Evolutionary conservation across 148 eudicot genomes (phyloP).

Genomic region (Diospyros kaki): DNA sequence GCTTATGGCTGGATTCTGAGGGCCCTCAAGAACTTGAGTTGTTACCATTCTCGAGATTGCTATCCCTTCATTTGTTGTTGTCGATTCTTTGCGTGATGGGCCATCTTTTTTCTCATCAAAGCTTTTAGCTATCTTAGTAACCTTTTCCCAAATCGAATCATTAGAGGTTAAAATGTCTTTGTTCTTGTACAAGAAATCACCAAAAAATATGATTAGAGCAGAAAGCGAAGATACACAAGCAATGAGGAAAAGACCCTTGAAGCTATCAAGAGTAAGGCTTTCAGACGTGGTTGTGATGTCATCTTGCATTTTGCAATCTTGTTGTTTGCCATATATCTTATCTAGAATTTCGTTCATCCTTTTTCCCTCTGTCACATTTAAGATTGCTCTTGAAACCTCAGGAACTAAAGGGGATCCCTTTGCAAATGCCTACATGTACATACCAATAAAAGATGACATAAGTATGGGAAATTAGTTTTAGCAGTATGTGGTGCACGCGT

Average conservation of each 20-base stretch:
- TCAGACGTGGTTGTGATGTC: slow-evolving; percentile 16
- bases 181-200: slow-evolving; percentile 26
- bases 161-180: slow-evolving; percentile 20
- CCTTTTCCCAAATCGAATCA: slow-evolving; percentile 22
- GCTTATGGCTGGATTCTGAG: slow-evolving; percentile 21
- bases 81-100: neutral
- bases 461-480: too few species aligned
- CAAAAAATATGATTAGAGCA: slow-evolving; percentile 24
- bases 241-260: slow-evolving; percentile 40
- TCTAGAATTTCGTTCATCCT: slow-evolving; percentile 33
- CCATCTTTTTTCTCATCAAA: slow-evolving; percentile 24
- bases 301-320: slow-evolving; percentile 10
- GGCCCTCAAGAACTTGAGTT: neutral
- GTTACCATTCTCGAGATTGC: neutral
- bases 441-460: neutral
- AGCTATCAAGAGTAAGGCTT: slow-evolving; percentile 31
- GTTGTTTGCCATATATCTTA: slow-evolving; percentile 33
- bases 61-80: neutral
- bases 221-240: slow-evolving; percentile 21
- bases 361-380: slow-evolving; percentile 42
- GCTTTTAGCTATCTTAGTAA: slow-evolving; percentile 15
- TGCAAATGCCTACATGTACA: slow-evolving; percentile 32
- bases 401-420: slow-evolving; percentile 38
- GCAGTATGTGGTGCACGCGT: too few species aligned
- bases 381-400: slow-evolving; percentile 50